Percentiles rank a stretch among this genome's conserved stretches.
phyloP scores from a whole-genome alignment of 805 yeast species.

The Blastobotrys peoriensis region DNA sequence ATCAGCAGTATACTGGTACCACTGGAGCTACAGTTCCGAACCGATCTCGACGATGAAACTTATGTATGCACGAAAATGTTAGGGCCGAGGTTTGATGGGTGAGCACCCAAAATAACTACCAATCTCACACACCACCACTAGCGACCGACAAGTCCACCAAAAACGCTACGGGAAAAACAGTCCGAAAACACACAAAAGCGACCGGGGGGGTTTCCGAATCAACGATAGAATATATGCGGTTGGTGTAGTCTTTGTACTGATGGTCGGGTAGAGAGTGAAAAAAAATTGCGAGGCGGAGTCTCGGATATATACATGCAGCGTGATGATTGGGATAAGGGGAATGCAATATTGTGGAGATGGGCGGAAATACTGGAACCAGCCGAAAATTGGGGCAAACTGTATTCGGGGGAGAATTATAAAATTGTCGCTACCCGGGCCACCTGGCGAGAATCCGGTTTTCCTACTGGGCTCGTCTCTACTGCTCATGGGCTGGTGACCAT shows the following conservation, averaged over 20 bases:
- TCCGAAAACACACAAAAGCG: background rate
- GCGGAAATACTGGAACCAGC: background rate
- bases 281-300: background rate
- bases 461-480: too few species aligned
- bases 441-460: too few species aligned
- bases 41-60: background rate
- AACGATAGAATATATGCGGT: too few species aligned
- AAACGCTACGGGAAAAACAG: background rate
- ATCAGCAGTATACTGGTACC: background rate
- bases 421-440: too few species aligned
- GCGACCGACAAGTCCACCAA: background rate
- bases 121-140: background rate
- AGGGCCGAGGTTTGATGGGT: background rate
- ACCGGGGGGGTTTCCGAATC: too few species aligned
- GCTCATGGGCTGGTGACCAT: too few species aligned
- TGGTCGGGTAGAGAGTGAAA: background rate
- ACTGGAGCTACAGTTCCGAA: background rate
- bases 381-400: too few species aligned
- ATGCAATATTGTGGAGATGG: background rate
- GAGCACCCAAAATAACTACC: background rate
- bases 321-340: background rate
- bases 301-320: background rate
- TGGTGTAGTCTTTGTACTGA: too few species aligned
- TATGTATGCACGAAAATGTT: background rate
- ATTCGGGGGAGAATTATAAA: too few species aligned